Conservation (phyloP, 2,329 filamentous ascomycete genomes). For the Shiraia sp. region DNA sequence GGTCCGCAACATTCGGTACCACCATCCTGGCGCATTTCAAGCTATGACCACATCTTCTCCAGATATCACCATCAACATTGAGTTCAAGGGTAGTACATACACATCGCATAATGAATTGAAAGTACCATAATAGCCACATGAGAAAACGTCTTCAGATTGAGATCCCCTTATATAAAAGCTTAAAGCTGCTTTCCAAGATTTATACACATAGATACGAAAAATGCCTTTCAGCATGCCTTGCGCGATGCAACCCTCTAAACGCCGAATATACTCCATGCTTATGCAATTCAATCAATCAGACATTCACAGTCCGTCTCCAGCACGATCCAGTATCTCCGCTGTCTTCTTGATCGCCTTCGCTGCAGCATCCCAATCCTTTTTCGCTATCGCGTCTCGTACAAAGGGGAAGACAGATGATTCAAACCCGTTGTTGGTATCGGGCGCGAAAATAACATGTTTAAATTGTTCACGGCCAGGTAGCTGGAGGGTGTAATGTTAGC, state of each 20-base stretch:
- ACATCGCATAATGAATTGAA: no score
- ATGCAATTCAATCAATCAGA: background rate
- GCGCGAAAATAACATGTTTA: conserved; percentile 90
- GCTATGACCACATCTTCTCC: conserved; percentile 1
- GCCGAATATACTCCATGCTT: no score
- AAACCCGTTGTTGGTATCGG: conserved; percentile 73
- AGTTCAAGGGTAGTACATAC: no score
- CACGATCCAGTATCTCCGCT: conserved; percentile 66
- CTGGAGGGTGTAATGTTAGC: conserved; percentile 21
- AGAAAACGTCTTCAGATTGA: no score
- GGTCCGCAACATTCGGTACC: conserved; percentile 13
- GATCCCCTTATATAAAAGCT: no score
- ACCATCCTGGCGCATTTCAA: conserved; percentile 7
- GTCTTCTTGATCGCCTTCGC: conserved; percentile 72
- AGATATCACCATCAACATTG: no score
- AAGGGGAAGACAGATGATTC: conserved; percentile 73
- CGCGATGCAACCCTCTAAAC: no score
- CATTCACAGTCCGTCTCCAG: conserved; percentile 54
- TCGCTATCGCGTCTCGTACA: conserved; percentile 79
- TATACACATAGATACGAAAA: no score
- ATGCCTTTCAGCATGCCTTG: no score
- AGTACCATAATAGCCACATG: no score
- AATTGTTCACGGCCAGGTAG: conserved; percentile 87
- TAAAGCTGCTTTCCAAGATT: no score
- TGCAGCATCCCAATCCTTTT: conserved; percentile 70